phyloP scores from a whole-genome alignment of 352 stramenopile species.

The Phytophthora hibernalis region DNA sequence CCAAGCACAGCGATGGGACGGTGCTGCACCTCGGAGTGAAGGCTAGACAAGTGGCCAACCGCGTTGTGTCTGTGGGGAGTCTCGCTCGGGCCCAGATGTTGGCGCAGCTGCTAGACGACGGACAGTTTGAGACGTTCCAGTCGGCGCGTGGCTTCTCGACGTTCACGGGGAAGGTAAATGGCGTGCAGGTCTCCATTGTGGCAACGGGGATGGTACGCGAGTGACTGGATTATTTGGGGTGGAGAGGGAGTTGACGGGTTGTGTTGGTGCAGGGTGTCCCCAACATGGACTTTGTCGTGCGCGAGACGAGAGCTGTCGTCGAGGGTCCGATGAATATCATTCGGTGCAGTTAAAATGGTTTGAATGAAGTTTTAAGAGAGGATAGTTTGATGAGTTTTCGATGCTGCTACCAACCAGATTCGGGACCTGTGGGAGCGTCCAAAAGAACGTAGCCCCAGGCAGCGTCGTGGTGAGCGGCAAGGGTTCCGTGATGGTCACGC shows the following conservation, averaged over 20 bases:
- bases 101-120: slow-evolving; percentile 40
- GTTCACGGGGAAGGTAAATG: slow-evolving; percentile 61
- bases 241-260: neutral
- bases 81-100: slow-evolving; percentile 45
- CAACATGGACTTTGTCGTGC: slow-evolving; percentile 84
- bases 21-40: slow-evolving; percentile 57
- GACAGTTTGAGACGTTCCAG: slow-evolving; percentile 36
- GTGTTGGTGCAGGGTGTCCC: slow-evolving; percentile 42
- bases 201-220: slow-evolving; percentile 64
- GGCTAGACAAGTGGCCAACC: slow-evolving; percentile 54
- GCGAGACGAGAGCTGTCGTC: slow-evolving; percentile 61
- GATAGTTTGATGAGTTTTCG: neutral
- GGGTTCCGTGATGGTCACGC: slow-evolving; percentile 50
- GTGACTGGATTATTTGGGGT: neutral
- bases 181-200: slow-evolving; percentile 58
- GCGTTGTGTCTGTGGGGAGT: slow-evolving; percentile 57
- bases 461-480: slow-evolving; percentile 62
- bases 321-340: slow-evolving; percentile 61
- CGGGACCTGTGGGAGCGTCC: slow-evolving; percentile 63
- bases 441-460: slow-evolving; percentile 45
- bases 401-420: slow-evolving; percentile 33
- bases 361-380: neutral
- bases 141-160: slow-evolving; percentile 64
- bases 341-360: slow-evolving; percentile 30
- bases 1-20: slow-evolving; percentile 45